Percentiles rank a stretch among this genome's conserved stretches.
Evolutionary conservation across 345 rosid species (phyloP).

Genomic region (Brassica carinata): DNA sequence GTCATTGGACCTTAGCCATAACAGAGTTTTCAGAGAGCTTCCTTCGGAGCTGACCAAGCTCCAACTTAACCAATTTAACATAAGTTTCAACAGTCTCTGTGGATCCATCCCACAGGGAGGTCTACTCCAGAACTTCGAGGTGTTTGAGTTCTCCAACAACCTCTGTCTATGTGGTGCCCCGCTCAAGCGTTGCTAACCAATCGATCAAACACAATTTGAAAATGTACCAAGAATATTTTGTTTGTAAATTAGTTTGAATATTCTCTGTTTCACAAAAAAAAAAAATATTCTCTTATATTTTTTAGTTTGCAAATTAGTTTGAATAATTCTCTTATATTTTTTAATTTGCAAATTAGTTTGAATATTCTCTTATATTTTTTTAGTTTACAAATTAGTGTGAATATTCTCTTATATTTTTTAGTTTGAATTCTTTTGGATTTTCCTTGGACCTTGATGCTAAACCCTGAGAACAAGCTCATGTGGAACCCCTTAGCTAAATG

Average conservation of each 20-base stretch:
- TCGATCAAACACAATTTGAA: background rate
- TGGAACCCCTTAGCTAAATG: background rate
- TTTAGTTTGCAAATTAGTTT: no score
- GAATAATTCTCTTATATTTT: no score
- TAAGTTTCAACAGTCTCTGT: slow-evolving; percentile 24
- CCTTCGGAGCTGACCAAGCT: slow-evolving; percentile 10
- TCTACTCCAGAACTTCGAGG: slow-evolving; percentile 11
- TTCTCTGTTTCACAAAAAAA: no score
- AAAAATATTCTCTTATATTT: no score
- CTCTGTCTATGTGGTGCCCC: background rate
- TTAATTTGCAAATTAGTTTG: no score
- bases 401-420: no score
- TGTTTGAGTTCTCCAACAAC: slow-evolving; percentile 25
- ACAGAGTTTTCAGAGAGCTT: slow-evolving; percentile 21
- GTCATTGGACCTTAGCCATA: slow-evolving; percentile 49
- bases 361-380: no score
- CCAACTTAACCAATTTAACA: slow-evolving; percentile 13
- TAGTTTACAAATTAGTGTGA: no score
- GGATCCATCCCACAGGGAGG: slow-evolving; percentile 26
- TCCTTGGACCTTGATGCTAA: no score
- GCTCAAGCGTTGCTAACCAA: background rate
- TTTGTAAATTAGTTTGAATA: background rate
- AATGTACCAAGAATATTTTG: background rate
- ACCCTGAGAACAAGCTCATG: background rate
- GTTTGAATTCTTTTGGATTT: no score